These are phyloP conservation scores for Rhodotorula babjevae DNA, from an alignment of 768 basidiomycete genomes.

Conservation along the genomic window DNA sequence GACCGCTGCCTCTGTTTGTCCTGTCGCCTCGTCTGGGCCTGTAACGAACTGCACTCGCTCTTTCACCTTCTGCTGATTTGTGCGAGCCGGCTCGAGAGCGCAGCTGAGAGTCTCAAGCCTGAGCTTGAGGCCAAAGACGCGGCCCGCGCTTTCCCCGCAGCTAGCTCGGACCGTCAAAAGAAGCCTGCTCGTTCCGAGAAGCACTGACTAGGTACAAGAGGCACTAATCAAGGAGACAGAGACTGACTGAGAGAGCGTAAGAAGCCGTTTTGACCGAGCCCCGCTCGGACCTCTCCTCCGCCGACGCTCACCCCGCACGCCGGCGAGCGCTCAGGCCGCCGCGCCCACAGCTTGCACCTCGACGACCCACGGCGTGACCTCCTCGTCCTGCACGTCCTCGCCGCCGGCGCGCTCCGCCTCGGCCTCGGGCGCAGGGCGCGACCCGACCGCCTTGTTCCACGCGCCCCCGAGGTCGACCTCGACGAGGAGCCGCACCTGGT, in stretches of 20 bases:
- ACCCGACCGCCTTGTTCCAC: constrained; percentile 8
- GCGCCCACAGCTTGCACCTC: neutral
- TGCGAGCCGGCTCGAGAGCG: no score
- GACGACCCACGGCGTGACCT: neutral
- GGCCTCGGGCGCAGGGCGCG: neutral
- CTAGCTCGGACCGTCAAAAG: no score
- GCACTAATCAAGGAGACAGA: neutral
- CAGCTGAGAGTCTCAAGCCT: no score
- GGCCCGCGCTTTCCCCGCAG: no score
- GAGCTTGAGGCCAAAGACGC: no score
- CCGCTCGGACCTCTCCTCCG: no score
- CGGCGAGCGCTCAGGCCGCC: no score
- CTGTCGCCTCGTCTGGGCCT: no score
- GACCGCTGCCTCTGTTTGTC: no score
- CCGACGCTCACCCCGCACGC: no score
- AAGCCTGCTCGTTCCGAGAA: neutral
- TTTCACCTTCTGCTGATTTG: no score
- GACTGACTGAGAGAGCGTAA: neutral
- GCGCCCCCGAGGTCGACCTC: constrained; percentile 15
- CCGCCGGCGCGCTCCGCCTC: neutral
- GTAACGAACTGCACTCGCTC: no score
- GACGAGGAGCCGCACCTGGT: neutral
- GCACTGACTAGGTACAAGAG: neutral
- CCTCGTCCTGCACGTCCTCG: neutral
- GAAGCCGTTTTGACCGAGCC: neutral